phyloP scores from a whole-genome alignment of 495 filamentous ascomycete species.

The Chaetomidium leptoderma region DNA sequence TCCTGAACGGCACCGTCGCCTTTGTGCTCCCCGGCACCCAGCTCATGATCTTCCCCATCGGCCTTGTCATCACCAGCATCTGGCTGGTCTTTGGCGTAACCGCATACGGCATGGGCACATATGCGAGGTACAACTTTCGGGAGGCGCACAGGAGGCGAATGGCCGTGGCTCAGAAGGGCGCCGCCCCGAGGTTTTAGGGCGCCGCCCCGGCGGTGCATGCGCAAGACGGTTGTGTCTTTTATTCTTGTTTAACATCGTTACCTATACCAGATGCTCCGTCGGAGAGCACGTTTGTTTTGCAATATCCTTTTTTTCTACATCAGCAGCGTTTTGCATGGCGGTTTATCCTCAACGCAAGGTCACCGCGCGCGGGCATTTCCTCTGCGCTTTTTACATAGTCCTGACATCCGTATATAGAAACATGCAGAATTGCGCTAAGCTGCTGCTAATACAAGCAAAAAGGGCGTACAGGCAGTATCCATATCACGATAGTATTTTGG shows the following conservation, averaged over 20 bases:
- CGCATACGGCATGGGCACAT: slow-evolving; percentile 58
- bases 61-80: slow-evolving; percentile 58
- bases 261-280: slow-evolving; percentile 2
- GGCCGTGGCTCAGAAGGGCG: slow-evolving; percentile 38
- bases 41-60: slow-evolving; percentile 64
- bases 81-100: slow-evolving; percentile 55
- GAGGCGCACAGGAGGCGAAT: slow-evolving; percentile 56
- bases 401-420: too few relatives aligned
- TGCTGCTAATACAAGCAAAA: too few relatives aligned
- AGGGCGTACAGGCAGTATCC: too few relatives aligned
- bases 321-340: not conserved
- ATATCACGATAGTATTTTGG: too few relatives aligned
- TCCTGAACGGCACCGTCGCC: slow-evolving; percentile 42
- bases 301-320: not conserved
- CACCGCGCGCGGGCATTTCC: too few relatives aligned
- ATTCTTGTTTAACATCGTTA: slow-evolving; percentile 1
- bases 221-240: not conserved
- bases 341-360: too few relatives aligned
- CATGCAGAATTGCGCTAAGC: too few relatives aligned
- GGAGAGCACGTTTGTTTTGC: not conserved
- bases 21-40: slow-evolving; percentile 65
- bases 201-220: not conserved
- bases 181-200: slow-evolving; percentile 33
- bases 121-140: slow-evolving; percentile 59
- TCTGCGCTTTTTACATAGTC: too few relatives aligned